Percentiles rank a stretch among this genome's conserved stretches.
These are phyloP conservation scores for Penicillium angulare DNA, from an alignment of 495 filamentous ascomycete genomes.

Conservation along the genomic window DNA sequence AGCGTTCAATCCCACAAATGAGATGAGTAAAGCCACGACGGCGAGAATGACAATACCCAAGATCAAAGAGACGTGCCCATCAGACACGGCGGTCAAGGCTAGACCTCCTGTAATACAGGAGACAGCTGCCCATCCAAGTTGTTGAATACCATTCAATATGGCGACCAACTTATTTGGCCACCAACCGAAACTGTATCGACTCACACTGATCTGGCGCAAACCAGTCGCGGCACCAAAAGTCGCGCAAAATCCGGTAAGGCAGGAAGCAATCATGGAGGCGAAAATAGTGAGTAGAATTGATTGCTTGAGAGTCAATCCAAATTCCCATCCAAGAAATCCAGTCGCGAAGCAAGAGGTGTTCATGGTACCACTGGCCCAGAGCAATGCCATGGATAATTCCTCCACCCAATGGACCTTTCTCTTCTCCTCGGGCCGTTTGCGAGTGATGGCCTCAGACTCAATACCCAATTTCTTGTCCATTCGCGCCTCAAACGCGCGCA, in stretches of 20 bases:
- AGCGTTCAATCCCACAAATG: conserved; percentile 56
- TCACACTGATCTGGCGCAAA: conserved; percentile 79
- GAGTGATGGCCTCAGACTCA: conserved; percentile 48
- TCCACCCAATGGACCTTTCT: conserved; percentile 23
- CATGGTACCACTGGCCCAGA: conserved; percentile 53
- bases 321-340: conserved; percentile 36
- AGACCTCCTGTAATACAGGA: conserved; percentile 40
- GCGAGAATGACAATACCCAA: conserved; percentile 49
- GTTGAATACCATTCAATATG: conserved; percentile 30
- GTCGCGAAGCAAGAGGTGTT: conserved; percentile 53
- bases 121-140: conserved; percentile 37
- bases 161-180: conserved; percentile 32
- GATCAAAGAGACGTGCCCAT: conserved; percentile 33
- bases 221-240: conserved; percentile 74
- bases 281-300: conserved; percentile 37
- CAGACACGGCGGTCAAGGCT: conserved; percentile 34
- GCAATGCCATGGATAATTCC: conserved; percentile 45
- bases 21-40: conserved; percentile 53
- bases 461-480: conserved; percentile 52
- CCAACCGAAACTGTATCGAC: conserved; percentile 33
- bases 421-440: conserved; percentile 46
- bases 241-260: conserved; percentile 27
- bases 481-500: conserved; percentile 41
- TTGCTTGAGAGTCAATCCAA: conserved; percentile 35
- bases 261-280: conserved; percentile 27